These are phyloP conservation scores for Hymenoscyphus infarciens DNA, from an alignment of 2,329 filamentous ascomycete genomes.

Conservation along the genomic window DNA sequence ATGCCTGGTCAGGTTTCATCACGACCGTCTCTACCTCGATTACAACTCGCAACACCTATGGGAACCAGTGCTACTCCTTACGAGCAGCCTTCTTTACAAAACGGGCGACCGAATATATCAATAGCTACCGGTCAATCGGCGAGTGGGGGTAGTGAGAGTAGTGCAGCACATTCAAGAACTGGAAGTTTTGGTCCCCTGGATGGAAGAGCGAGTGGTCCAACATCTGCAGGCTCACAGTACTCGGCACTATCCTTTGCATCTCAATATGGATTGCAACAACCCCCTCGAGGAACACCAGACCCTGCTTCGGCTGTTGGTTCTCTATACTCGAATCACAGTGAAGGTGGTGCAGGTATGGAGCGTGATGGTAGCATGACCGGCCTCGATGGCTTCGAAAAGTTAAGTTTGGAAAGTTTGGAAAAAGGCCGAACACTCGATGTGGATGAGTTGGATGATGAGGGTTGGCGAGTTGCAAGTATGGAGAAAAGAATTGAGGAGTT, in stretches of 20 bases:
- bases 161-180: constrained; percentile 73
- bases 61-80: constrained; percentile 72
- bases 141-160: constrained; percentile 75
- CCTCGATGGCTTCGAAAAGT: constrained; percentile 72
- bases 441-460: constrained; percentile 90
- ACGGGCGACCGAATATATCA: constrained; percentile 35
- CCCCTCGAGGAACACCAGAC: constrained; percentile 67
- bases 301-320: constrained; percentile 86
- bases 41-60: constrained; percentile 86
- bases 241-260: constrained; percentile 78
- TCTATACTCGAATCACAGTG: constrained; percentile 76
- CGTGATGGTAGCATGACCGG: constrained; percentile 76
- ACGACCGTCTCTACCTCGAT: constrained; percentile 65
- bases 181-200: constrained; percentile 79
- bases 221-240: constrained; percentile 83
- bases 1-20: constrained; percentile 33
- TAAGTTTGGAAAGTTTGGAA: constrained; percentile 66
- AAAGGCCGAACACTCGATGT: constrained; percentile 83
- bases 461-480: constrained; percentile 88
- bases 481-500: constrained; percentile 85
- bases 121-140: constrained; percentile 61
- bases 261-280: constrained; percentile 64
- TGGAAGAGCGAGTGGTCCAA: constrained; percentile 73
- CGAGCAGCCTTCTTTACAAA: constrained; percentile 51
- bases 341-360: constrained; percentile 74